Base-by-base conservation (phyloP, 306 rosid genomes). In the Cicer arietinum region DNA sequence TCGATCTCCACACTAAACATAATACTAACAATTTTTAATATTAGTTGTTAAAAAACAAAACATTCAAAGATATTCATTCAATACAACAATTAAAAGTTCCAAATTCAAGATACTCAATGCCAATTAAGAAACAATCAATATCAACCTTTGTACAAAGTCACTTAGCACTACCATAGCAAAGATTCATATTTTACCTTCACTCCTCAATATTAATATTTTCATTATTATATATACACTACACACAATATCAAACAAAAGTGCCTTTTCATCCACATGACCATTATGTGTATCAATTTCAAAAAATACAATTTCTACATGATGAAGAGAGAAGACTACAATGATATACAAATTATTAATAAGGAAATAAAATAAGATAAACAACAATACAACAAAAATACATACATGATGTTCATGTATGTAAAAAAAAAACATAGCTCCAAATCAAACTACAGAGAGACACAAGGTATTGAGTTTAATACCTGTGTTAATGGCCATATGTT, bases 321-420 rank as follows among this genome's bases (percentile, higher is more conserved):
- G 58, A n/a, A 53, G 47, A 57, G 63, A 64, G 30, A 64, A 53
- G 13, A 35, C 50, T 81, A 61, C 25, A 76, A 43, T 50, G 8
- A 12, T 67, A 75, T 75, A 65, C 69, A 79, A 41, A 64, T 47
- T 47, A 30, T 10, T 47, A 63, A 45, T 50, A 56, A 57, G 45
- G 67, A 57, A 43, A 76, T 47, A 74, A 78, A 61, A 67, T 43
- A 68, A 53, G 37, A 72, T 7, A 8, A 58, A 80, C 54, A 48
- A 40, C 6, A 63, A 58, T 45, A 69, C 67, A 81, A 16, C 58
- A 80, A 85, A 78, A 63, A 46, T 75, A 74, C 69, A 73, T 78
- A 71, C 79, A 84, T 85, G 77, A 75, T 82, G 84, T 86, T 71
- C 75, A 77, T 73, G 61, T 40, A 64, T 53, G 76, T 74, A 67